Conservation (phyloP, 2,329 filamentous ascomycete species). For the Teratosphaeria destructans region DNA sequence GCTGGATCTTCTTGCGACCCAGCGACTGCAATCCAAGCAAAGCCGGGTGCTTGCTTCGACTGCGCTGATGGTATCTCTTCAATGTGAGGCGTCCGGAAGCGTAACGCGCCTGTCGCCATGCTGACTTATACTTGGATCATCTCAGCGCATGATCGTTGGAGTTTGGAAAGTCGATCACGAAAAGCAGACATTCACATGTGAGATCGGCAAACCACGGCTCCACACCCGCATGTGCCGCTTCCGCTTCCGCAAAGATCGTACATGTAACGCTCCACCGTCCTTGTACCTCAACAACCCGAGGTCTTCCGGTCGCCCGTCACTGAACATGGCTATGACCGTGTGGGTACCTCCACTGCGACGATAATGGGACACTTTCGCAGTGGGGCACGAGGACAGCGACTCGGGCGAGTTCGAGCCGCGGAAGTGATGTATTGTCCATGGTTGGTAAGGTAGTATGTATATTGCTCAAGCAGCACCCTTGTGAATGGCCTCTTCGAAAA, state of each 20-base stretch:
- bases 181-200: background rate
- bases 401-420: background rate
- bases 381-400: background rate
- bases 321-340: background rate
- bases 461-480: background rate
- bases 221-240: background rate
- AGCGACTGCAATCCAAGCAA: constrained; percentile 81
- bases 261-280: background rate
- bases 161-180: background rate
- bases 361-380: background rate
- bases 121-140: background rate
- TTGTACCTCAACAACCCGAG: constrained; percentile 1
- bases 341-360: background rate
- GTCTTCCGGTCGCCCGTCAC: constrained; percentile 3
- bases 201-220: background rate
- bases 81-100: constrained; percentile 55
- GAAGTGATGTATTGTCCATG: background rate
- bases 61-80: constrained; percentile 65
- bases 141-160: background rate
- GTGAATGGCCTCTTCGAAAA: background rate
- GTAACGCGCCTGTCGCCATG: constrained; percentile 17
- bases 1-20: constrained; percentile 46
- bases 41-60: constrained; percentile 65
- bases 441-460: background rate
- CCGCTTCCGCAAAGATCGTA: background rate